Evolutionary conservation across 2,329 filamentous ascomycete species (phyloP).

Genomic region (Pyricularia sp.): DNA sequence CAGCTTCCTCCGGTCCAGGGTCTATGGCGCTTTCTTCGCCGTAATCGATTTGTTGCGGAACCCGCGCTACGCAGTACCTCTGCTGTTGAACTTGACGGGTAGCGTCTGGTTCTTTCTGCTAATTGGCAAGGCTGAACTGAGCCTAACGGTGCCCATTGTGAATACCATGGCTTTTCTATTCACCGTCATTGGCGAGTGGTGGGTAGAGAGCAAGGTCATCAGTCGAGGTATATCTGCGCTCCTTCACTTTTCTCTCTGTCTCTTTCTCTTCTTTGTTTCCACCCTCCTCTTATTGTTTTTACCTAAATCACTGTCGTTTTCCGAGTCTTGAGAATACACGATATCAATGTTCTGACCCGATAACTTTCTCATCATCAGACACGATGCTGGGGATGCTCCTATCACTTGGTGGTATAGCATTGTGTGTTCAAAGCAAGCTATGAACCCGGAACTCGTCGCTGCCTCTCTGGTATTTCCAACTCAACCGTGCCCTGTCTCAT

Average conservation of each 20-base stretch:
- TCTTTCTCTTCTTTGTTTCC: neutral
- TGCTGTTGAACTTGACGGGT: conserved; percentile 80
- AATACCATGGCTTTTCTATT: conserved; percentile 95
- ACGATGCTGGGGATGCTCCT: conserved; percentile 73
- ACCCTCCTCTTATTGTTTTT: neutral
- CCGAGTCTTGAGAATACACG: neutral
- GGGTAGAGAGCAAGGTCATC: conserved; percentile 83
- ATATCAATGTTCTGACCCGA: neutral
- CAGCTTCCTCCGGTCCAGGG: conserved; percentile 48
- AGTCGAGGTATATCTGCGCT: conserved; percentile 46
- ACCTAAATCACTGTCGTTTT: neutral
- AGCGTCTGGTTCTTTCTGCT: conserved; percentile 95
- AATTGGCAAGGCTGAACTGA: conserved; percentile 84
- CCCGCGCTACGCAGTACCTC: conserved; percentile 70
- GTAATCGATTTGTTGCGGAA: conserved; percentile 67
- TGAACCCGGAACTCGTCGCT: neutral
- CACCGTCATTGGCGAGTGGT: conserved; percentile 90
- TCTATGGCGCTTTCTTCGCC: conserved; percentile 56
- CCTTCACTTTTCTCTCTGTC: neutral
- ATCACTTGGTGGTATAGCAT: conserved; percentile 64
- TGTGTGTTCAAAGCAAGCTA: conserved; percentile 64
- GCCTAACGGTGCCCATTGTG: conserved; percentile 85
- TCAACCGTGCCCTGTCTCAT: neutral
- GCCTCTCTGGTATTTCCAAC: neutral
- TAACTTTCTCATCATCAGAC: conserved; percentile 34